Conservation (phyloP, 768 basidiomycete species). For the Calocybe cyanea region DNA sequence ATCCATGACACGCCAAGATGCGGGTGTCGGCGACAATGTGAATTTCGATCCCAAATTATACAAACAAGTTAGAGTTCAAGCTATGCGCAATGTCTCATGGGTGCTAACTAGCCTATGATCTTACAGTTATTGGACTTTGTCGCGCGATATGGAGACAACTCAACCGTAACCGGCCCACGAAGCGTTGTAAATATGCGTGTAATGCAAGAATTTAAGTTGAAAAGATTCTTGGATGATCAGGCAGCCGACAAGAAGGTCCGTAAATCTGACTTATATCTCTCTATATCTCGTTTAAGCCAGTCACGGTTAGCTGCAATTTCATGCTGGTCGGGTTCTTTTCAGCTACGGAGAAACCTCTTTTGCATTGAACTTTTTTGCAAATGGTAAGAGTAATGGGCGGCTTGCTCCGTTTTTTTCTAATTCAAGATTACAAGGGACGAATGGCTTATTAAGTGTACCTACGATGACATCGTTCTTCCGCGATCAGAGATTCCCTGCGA, state of each 20-base stretch:
- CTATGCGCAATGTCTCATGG: neutral
- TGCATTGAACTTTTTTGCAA: neutral
- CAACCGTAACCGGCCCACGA: neutral
- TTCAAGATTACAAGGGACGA: constrained; percentile 5
- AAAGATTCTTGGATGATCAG: neutral
- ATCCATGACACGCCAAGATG: neutral
- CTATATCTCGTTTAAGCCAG: neutral
- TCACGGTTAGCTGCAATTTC: neutral
- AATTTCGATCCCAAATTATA: neutral
- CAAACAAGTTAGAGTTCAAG: neutral
- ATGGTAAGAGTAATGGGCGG: neutral
- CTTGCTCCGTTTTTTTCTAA: neutral
- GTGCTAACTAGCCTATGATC: neutral
- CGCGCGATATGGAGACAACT: neutral
- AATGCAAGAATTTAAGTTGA: neutral
- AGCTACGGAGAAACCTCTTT: neutral
- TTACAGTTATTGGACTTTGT: neutral
- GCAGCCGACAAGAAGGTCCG: neutral
- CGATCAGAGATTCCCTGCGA: constrained; percentile 12
- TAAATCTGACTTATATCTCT: neutral
- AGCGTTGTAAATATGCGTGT: neutral
- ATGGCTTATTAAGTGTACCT: constrained; percentile 8
- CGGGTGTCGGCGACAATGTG: neutral
- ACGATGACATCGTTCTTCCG: constrained; percentile 15
- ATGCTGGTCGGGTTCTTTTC: neutral